Base-by-base conservation (phyloP, 345 rosid species). In the Arabis hirsuta region DNA sequence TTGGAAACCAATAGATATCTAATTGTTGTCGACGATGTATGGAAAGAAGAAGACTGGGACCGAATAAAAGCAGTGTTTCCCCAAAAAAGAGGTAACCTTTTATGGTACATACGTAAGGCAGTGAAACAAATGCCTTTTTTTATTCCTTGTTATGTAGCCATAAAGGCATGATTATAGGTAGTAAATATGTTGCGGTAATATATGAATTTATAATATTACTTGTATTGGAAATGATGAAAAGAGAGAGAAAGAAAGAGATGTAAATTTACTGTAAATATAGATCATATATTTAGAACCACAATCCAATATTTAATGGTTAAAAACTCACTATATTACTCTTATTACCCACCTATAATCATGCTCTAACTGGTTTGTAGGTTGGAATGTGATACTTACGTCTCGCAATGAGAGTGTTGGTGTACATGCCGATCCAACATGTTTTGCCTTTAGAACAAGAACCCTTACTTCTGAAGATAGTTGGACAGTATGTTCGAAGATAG, bases 321-420 rank as follows among this genome's bases (percentile, higher is more conserved):
- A n/a, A n/a, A n/a, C n/a, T n/a, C n/a, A n/a, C n/a, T n/a, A n/a
- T n/a, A n/a, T n/a, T n/a, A n/a, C n/a, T n/a, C n/a, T n/a, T n/a
- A n/a, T n/a, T n/a, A n/a, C n/a, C n/a, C n/a, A n/a, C n/a, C n/a
- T n/a, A n/a, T n/a, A n/a, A n/a, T n/a, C n/a, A n/a, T n/a, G n/a
- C n/a, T n/a, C n/a, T n/a, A n/a, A n/a, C n/a, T 46, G 42, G 41
- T 12, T 59, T 27, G 14, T 36, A 0, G 44, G 69, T 7, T 80
- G 81, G 71, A 84, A 80, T 61, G 61, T 84, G 52, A 9, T 82
- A 73, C 38, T 80, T 26, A 84, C 86, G 0, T 76, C 86, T 27
- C 79, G 82, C 9, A 65, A 80, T 11, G 73, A 3, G 26, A 65
- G 73, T 10, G 53, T 82, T 22, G 82, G 73, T 4, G 24, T 57